A percentile compares a stretch with the other conserved stretches of the same genome.
phyloP scores from a whole-genome alignment of 768 basidiomycete species.

The Serpula lacrymans region DNA sequence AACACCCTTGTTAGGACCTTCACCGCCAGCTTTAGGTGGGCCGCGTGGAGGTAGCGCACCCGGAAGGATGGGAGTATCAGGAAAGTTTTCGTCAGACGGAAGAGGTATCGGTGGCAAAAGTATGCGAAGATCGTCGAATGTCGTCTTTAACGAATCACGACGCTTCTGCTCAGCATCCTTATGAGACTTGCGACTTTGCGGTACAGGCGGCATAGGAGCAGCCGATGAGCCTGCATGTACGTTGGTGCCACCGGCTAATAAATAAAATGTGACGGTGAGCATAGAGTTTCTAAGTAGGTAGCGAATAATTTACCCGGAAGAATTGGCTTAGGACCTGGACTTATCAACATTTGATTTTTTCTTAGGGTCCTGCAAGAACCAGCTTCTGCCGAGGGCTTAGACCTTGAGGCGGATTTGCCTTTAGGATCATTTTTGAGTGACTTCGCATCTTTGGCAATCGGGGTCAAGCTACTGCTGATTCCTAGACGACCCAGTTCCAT shows the following conservation, averaged over 20 bases:
- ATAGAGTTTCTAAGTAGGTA: no score
- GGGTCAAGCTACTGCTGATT: slow-evolving; percentile 42
- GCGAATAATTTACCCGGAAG: slow-evolving; percentile 61
- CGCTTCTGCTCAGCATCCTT: slow-evolving; percentile 98
- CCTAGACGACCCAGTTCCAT: slow-evolving; percentile 81
- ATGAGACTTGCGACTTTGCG: slow-evolving; percentile 75
- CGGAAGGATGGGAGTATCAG: slow-evolving; percentile 74
- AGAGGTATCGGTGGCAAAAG: slow-evolving; percentile 88
- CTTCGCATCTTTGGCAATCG: slow-evolving; percentile 16
- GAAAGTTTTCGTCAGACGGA: slow-evolving; percentile 68
- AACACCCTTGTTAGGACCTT: slow-evolving; percentile 94
- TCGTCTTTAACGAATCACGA: slow-evolving; percentile 92
- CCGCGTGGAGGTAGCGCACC: slow-evolving; percentile 89
- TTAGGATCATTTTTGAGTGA: slow-evolving; percentile 19
- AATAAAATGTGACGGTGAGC: no score
- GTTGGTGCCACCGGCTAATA: no score
- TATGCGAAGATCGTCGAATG: slow-evolving; percentile 79
- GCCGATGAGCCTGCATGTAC: slow-evolving; percentile 18
- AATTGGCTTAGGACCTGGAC: slow-evolving; percentile 65
- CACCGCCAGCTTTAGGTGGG: slow-evolving; percentile 77
- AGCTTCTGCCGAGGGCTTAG: slow-evolving; percentile 18
- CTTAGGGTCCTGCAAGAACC: slow-evolving; percentile 18
- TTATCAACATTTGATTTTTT: slow-evolving; percentile 35
- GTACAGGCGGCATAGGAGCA: slow-evolving; percentile 32
- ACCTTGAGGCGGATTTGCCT: slow-evolving; percentile 26